Base-by-base conservation (phyloP, 306 rosid genomes). In the Rosa multiflora region DNA sequence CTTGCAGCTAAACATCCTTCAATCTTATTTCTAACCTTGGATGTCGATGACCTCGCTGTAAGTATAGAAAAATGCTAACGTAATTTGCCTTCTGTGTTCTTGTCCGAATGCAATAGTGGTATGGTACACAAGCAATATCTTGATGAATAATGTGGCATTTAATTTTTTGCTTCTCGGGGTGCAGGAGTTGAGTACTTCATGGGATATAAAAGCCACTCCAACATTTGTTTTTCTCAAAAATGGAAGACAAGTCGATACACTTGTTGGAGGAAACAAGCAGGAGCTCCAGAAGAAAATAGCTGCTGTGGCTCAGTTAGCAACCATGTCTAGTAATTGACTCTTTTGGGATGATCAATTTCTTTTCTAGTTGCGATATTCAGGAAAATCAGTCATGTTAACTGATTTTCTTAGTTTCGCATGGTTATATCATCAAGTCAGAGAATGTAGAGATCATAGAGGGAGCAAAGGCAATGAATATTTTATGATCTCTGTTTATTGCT, bases 131-230 rank as follows among this genome's bases (percentile, higher is more conserved):
- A 14, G 29, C 62, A 73, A 73, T 35, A 10, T 52, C 29, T 44
- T 15, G 15, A 44, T 62, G 40, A 44, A 76, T 76, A 58, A 73
- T 32, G 37, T 32, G 51, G 39, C 64, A 0, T 48, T 0, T 29
- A 29, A 29, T 29, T 49, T 53, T 8, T 82, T 23, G 40, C 8
- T 42, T 26, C 32, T 35, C 47, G 66, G 40, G 73, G 40, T 80
- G 77, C 86, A 91, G 98, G 97, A 91, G 75, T 87, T 94, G 44
- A 92, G 96, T 81, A 78, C 78, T 77, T 85, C 96, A 26, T 94
- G 91, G 94, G 96, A 89, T 37, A 90, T 94, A 76, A 91, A 86
- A 83, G 98, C 94, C 80, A 91, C 98, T 52, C 98, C 97, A 13
- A 91, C 98, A 9, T 91, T 94, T 84, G 86, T 89, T 82, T 90